These are phyloP conservation scores for Wallemia hederae DNA, from an alignment of 1,284 basidiomycete species.

Conservation along the genomic window DNA sequence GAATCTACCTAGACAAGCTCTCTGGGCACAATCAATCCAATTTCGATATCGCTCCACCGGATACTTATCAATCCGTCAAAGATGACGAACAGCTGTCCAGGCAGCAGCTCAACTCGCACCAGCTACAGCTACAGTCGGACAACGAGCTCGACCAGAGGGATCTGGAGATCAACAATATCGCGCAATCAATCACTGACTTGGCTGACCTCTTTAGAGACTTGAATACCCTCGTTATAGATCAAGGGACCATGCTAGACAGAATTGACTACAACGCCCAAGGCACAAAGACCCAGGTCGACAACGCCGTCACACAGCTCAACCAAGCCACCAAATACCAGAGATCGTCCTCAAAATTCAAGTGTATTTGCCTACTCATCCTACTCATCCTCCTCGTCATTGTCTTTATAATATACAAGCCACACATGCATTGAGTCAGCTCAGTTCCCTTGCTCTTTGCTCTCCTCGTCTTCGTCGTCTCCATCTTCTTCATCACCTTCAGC, in stretches of 20 bases:
- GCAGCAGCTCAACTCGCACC: conserved; percentile 3
- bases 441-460: neutral
- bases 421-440: neutral
- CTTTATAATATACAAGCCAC: neutral
- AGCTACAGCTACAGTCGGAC: conserved; percentile 5
- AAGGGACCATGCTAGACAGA: conserved; percentile 83
- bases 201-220: conserved; percentile 93
- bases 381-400: neutral
- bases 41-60: neutral
- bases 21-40: neutral
- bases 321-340: conserved; percentile 35
- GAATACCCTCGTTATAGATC: conserved; percentile 75
- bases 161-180: conserved; percentile 64
- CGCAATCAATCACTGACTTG: conserved; percentile 62
- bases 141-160: conserved; percentile 13
- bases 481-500: neutral
- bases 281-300: conserved; percentile 47
- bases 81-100: conserved; percentile 5
- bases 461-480: neutral
- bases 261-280: conserved; percentile 95
- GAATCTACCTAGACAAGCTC: conserved; percentile 38
- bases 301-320: conserved; percentile 57
- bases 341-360: neutral
- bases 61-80: conserved; percentile 1
- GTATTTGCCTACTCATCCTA: neutral